phyloP scores from a whole-genome alignment of 2,329 filamentous ascomycete genomes.

The Hirsutella minnesotensis region DNA sequence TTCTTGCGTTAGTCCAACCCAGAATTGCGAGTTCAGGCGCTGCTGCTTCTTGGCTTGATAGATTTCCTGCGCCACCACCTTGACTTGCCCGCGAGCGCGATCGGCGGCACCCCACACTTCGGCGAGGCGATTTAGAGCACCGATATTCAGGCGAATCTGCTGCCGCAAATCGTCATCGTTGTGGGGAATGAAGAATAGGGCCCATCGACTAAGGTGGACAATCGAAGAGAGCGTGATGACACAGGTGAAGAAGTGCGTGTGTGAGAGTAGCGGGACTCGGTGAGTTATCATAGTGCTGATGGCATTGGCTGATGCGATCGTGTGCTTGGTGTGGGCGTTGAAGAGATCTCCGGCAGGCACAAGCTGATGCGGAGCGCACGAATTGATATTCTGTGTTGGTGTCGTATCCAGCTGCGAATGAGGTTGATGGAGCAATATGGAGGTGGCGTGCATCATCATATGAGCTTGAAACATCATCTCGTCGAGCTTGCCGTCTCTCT shows the following conservation, averaged over 20 bases:
- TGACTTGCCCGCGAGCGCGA: slow-evolving; percentile 60
- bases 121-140: slow-evolving; percentile 57
- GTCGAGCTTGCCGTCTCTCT: slow-evolving; percentile 60
- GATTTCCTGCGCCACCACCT: slow-evolving; percentile 68
- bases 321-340: slow-evolving; percentile 66
- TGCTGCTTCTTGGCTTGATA: slow-evolving; percentile 46
- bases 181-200: slow-evolving; percentile 44
- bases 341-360: slow-evolving; percentile 38
- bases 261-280: slow-evolving; percentile 56
- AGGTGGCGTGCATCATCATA: slow-evolving; percentile 58
- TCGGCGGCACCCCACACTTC: slow-evolving; percentile 62
- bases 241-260: slow-evolving; percentile 78
- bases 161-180: slow-evolving; percentile 59
- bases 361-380: slow-evolving; percentile 50
- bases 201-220: slow-evolving; percentile 73
- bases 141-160: slow-evolving; percentile 67
- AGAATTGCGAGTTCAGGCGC: slow-evolving; percentile 39
- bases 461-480: slow-evolving; percentile 88
- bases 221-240: slow-evolving; percentile 68
- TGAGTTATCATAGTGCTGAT: slow-evolving; percentile 67
- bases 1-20: slow-evolving; percentile 41
- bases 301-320: slow-evolving; percentile 65
- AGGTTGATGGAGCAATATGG: slow-evolving; percentile 70
- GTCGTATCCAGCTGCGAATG: slow-evolving; percentile 62
- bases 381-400: slow-evolving; percentile 45